phyloP scores from a whole-genome alignment of 495 filamentous ascomycete genomes.

The Pseudomonodictys pantanalensis region DNA sequence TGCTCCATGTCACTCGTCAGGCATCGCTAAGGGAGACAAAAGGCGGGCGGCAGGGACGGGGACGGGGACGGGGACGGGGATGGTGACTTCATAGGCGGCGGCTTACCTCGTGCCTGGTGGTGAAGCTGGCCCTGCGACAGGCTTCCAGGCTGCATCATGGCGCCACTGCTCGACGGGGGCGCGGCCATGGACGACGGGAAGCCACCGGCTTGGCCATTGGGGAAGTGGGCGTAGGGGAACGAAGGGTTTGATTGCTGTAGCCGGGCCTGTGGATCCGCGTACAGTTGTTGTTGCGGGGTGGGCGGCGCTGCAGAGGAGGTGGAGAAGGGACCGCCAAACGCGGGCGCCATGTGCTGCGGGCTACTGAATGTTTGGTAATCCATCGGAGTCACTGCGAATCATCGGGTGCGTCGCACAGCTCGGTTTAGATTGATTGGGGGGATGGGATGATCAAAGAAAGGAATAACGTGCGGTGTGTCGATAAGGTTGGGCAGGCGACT shows the following conservation, averaged over 20 bases:
- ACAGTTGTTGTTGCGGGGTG: constrained; percentile 30
- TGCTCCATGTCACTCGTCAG: constrained; percentile 23
- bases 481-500: constrained; percentile 16
- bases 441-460: constrained; percentile 25
- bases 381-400: constrained; percentile 26
- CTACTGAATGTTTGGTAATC: constrained; percentile 36
- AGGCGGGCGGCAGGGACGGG: constrained; percentile 3
- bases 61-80: background rate
- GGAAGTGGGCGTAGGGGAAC: constrained; percentile 13
- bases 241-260: constrained; percentile 21
- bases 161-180: constrained; percentile 9
- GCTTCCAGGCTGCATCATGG: constrained; percentile 32
- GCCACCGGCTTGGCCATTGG: constrained; percentile 22
- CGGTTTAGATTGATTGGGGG: constrained; percentile 32
- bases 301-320: constrained; percentile 8
- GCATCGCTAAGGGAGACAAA: background rate
- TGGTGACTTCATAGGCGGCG: background rate
- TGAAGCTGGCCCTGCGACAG: constrained; percentile 35
- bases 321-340: constrained; percentile 20
- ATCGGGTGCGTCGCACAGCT: constrained; percentile 33
- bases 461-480: constrained; percentile 20
- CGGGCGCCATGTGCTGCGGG: constrained; percentile 28
- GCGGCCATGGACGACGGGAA: constrained; percentile 16
- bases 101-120: constrained; percentile 35
- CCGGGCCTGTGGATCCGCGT: constrained; percentile 30